Base-by-base conservation (phyloP, 257 asterid species). In the Haberlea rhodopensis region DNA sequence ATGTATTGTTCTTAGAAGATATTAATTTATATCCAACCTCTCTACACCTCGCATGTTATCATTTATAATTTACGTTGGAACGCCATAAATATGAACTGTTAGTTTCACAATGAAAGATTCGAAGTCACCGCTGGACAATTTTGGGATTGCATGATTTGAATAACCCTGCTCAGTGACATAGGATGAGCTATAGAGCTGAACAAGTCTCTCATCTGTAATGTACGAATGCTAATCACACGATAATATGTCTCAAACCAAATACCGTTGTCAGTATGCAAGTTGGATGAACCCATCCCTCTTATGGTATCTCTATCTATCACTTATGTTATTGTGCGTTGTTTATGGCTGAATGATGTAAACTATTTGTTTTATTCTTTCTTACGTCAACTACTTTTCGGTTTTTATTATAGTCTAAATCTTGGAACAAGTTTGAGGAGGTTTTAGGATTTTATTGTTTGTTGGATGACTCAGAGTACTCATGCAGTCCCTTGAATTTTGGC, bases 1-100 rank as follows among this genome's bases (percentile, higher is more conserved):
- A 31, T 56, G 32, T 19, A 63, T 37, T 11, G 43, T 28, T 37
- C 3, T 29, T 25, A 19, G 27, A 18, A 26, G 45, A 24, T 65
- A 52, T 57, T 26, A 25, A 18, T 48, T 31, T 48, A 28, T 60
- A 29, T 23, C 70, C 61, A 68, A 34, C 57, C 25, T 51, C 40
- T 24, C n/a, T 61, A 3, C 11, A 18, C 32, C 60, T 37, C 6
- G 21, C 9, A 25, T 1, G 27, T 53, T 21, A 28, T 57, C 65
- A n/a, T 62, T 57, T 20, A 19, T 24, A 62, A 58, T 53, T 29
- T 51, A 53, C 32, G n/a, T 23, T 34, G 53, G 45, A 32, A 34
- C 59, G 20, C 18, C 32, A n/a, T 34, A 28, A 49, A 7, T 28
- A 55, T 21, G 23, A 28, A 70, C 21, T 70, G 25, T 22, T 19